A percentile compares a stretch with the other conserved stretches of the same genome.
phyloP scores from a whole-genome alignment of 2,329 filamentous ascomycete genomes.

The Penicillium crustosum region DNA sequence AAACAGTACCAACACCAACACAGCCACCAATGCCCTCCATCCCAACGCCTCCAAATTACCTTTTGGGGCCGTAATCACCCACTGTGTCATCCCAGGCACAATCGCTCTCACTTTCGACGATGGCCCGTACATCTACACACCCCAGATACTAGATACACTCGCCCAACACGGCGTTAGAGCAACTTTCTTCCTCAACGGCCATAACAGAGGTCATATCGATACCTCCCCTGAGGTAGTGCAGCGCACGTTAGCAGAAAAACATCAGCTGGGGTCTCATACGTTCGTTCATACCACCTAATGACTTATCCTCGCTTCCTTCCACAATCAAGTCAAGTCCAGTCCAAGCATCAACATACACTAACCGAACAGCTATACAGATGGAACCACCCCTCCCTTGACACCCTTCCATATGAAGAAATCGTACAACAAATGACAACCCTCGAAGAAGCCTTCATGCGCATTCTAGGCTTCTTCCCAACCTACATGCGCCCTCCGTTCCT shows the following conservation, averaged over 20 bases:
- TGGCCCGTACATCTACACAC: slow-evolving; percentile 61
- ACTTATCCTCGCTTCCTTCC: not conserved
- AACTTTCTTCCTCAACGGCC: slow-evolving; percentile 63
- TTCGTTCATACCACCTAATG: slow-evolving; percentile 19
- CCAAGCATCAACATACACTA: not conserved
- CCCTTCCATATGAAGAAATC: slow-evolving; percentile 34
- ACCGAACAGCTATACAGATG: slow-evolving; percentile 28
- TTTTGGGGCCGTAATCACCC: slow-evolving; percentile 46
- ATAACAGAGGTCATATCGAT: slow-evolving; percentile 37
- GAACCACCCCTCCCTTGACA: slow-evolving; percentile 42
- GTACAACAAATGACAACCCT: slow-evolving; percentile 43
- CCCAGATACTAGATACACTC: slow-evolving; percentile 58
- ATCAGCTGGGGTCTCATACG: slow-evolving; percentile 51
- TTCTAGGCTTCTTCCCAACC: slow-evolving; percentile 47
- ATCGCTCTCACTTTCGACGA: slow-evolving; percentile 67
- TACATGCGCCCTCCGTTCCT: slow-evolving; percentile 53
- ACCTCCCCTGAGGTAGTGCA: slow-evolving; percentile 29
- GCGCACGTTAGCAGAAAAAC: slow-evolving; percentile 40
- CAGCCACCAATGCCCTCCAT: not conserved
- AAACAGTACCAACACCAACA: not conserved
- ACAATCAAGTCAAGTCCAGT: not conserved
- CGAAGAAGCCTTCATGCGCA: slow-evolving; percentile 41
- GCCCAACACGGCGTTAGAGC: slow-evolving; percentile 57
- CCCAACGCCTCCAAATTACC: slow-evolving; percentile 17
- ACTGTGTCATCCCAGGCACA: slow-evolving; percentile 49